Percentiles rank a stretch among this genome's conserved stretches.
Conservation (phyloP, 768 basidiomycete species). For the Russula emetica region DNA sequence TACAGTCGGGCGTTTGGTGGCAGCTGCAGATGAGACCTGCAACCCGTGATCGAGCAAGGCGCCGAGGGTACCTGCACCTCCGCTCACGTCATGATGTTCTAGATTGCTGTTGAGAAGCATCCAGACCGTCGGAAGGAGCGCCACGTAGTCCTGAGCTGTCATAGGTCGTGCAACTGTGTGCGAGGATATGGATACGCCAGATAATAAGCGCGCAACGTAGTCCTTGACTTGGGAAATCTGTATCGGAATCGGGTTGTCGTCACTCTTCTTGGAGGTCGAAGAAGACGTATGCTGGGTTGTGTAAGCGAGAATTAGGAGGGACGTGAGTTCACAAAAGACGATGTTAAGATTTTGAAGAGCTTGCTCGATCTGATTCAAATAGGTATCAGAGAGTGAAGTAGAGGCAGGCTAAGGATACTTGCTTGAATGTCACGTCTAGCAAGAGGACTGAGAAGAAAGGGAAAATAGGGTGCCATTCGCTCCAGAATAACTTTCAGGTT, state of each 20-base stretch:
- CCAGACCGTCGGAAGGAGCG: constrained; percentile 77
- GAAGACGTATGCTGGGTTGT: constrained; percentile 30
- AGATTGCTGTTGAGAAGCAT: constrained; percentile 51
- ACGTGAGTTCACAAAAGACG: constrained; percentile 71
- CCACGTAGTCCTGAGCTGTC: constrained; percentile 52
- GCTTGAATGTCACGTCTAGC: constrained; percentile 57
- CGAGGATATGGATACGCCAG: constrained; percentile 35
- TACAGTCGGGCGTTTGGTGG: constrained; percentile 60
- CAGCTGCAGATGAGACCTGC: constrained; percentile 53
- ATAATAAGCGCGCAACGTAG: constrained; percentile 58
- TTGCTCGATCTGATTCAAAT: constrained; percentile 51
- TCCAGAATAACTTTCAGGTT: constrained; percentile 58
- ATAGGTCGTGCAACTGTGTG: constrained; percentile 44
- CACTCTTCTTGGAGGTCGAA: constrained; percentile 20
- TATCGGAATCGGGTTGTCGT: constrained; percentile 14
- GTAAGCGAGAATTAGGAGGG: constrained; percentile 48
- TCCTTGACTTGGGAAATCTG: constrained; percentile 43
- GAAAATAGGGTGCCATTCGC: constrained; percentile 82
- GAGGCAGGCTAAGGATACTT: constrained; percentile 4
- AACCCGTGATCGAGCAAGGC: constrained; percentile 66
- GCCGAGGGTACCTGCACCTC: constrained; percentile 39
- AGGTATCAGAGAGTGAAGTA: constrained; percentile 18
- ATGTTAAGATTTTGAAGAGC: constrained; percentile 68
- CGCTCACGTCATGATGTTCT: constrained; percentile 21
- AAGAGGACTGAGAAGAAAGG: constrained; percentile 47